These are phyloP conservation scores for Kokia cookei DNA, from an alignment of 441 rosid species.

Conservation along the genomic window DNA sequence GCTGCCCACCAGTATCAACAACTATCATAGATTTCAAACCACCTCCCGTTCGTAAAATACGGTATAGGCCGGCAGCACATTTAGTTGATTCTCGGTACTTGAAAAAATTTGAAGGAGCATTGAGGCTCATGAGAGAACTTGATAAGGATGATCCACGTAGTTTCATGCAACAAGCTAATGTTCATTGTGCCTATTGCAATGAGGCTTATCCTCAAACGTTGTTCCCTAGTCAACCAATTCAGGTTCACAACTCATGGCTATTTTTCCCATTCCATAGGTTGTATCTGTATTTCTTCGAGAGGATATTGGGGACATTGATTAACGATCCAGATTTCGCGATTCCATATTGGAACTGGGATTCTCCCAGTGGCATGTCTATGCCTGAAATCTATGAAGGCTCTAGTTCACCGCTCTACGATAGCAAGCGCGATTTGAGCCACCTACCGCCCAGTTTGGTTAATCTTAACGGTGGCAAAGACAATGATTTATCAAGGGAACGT, in stretches of 20 bases:
- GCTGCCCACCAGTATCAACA: slow-evolving; percentile 45
- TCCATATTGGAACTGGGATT: slow-evolving; percentile 69
- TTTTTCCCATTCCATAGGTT: slow-evolving; percentile 60
- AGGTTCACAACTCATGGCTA: slow-evolving; percentile 55
- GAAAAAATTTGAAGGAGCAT: slow-evolving; percentile 41
- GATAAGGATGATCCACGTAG: slow-evolving; percentile 54
- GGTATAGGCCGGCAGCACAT: slow-evolving; percentile 50
- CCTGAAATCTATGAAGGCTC: slow-evolving; percentile 30
- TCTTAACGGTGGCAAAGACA: slow-evolving; percentile 28
- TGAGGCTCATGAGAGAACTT: slow-evolving; percentile 53
- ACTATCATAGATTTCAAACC: slow-evolving; percentile 33
- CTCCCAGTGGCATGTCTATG: slow-evolving; percentile 43
- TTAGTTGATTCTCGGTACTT: slow-evolving; percentile 27
- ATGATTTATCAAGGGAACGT: no score
- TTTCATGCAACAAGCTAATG: slow-evolving; percentile 49
- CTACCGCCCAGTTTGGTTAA: slow-evolving; percentile 32
- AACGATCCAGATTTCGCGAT: slow-evolving; percentile 49
- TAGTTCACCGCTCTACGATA: slow-evolving; percentile 32
- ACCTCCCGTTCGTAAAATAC: slow-evolving; percentile 18
- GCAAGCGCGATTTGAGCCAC: slow-evolving; percentile 29
- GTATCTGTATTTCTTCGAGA: slow-evolving; percentile 48
- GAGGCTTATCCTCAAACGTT: slow-evolving; percentile 53
- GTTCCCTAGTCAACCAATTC: slow-evolving; percentile 39
- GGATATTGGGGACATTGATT: slow-evolving; percentile 42
- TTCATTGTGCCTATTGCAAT: slow-evolving; percentile 63